Conservation (phyloP, 140 eudicot genomes). For the Anethum foeniculum region DNA sequence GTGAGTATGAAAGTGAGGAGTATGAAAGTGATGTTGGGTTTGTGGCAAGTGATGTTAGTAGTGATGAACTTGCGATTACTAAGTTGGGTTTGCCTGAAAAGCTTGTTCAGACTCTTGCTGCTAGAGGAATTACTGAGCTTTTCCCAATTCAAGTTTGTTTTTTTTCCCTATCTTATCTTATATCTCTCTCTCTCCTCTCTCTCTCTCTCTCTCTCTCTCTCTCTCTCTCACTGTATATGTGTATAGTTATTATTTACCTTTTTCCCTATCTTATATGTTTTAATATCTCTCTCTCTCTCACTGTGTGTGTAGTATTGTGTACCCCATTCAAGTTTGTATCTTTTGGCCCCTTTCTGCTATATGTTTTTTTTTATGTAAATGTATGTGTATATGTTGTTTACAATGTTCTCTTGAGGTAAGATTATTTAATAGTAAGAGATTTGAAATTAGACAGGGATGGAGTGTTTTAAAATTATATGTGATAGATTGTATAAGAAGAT, state of each 20-base stretch:
- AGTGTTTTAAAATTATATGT: background rate
- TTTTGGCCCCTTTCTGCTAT: background rate
- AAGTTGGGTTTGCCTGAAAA: constrained; percentile 73
- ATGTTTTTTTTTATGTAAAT: background rate
- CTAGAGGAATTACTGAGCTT: constrained; percentile 66
- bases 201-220: too few species aligned
- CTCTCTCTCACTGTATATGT: background rate
- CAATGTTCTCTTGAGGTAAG: background rate
- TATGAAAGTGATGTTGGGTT: constrained; percentile 22
- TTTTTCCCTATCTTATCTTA: background rate
- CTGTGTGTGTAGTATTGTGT: background rate
- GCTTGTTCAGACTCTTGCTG: constrained; percentile 54
- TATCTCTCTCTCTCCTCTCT: too few species aligned
- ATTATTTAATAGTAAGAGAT: background rate
- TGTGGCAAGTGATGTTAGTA: constrained; percentile 8
- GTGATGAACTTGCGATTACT: constrained; percentile 52
- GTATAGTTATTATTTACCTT: too few species aligned
- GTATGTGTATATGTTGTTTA: background rate
- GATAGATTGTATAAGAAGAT: background rate
- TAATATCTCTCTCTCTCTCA: too few species aligned
- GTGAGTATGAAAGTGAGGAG: constrained; percentile 26
- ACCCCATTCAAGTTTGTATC: constrained; percentile 69
- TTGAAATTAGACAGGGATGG: background rate
- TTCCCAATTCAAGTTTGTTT: constrained; percentile 80
- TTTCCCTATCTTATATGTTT: background rate